Conservation (phyloP, 805 yeast species). For the Kazachstania africana region DNA sequence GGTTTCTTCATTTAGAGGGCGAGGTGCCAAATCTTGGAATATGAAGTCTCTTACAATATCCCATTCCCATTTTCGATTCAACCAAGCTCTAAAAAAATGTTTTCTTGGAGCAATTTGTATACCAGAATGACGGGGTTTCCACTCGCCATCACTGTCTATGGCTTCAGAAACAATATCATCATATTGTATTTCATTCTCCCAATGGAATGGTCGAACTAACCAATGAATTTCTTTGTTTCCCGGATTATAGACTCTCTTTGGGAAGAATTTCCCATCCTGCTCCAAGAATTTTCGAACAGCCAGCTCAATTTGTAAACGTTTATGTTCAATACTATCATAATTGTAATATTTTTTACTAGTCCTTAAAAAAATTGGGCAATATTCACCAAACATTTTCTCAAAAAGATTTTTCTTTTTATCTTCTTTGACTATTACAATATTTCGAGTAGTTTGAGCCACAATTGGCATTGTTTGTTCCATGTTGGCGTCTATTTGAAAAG, state of each 20-base stretch:
- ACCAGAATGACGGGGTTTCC: constrained; percentile 2
- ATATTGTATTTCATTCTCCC: constrained; percentile 3
- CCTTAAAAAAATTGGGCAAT: constrained; percentile 5
- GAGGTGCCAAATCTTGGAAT: constrained; percentile 1
- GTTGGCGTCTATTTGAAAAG: no score
- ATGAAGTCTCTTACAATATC: constrained; percentile 3
- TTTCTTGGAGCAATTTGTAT: constrained; percentile 2
- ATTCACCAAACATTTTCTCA: constrained; percentile 2
- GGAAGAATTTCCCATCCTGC: constrained; percentile 1
- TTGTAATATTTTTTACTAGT: constrained; percentile 2
- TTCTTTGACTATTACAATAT: no score
- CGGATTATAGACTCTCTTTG: constrained; percentile 2
- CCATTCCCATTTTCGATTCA: constrained; percentile 5
- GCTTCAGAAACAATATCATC: constrained; percentile 2
- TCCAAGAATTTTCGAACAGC: constrained; percentile 2
- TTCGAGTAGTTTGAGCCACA: no score
- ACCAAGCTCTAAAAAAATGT: constrained; percentile 5
- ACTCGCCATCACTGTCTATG: background rate
- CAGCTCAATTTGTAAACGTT: background rate
- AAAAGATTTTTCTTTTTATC: background rate
- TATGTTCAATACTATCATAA: constrained; percentile 1
- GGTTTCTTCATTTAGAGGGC: background rate
- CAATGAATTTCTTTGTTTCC: constrained; percentile 1
- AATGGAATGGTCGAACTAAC: constrained; percentile 2
- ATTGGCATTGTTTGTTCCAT: no score